Base-by-base conservation (phyloP, 2,329 filamentous ascomycete genomes). In the Neonectria hederae region DNA sequence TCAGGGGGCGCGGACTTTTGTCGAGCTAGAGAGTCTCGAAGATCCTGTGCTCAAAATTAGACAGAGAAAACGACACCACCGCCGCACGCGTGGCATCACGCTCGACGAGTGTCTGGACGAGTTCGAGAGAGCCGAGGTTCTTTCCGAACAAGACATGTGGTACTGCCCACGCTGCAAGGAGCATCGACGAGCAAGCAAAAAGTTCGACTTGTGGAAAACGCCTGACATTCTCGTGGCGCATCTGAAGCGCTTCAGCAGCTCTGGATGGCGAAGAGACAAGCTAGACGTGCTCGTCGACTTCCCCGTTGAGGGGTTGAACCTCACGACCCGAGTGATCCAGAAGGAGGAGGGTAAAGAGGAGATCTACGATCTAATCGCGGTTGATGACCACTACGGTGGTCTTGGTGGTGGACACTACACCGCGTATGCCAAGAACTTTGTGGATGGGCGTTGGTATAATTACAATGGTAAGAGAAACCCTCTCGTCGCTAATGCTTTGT, bases 131-230 rank as follows among this genome's bases (percentile, higher is more conserved):
- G 92, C 94, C 65, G 96, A 99, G 79, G 89, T 97, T 14, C 83
- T 99, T 5, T 97, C 95, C 0, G 93, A 97, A 77, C 92, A 97
- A 75, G 97, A 99, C 76, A 95, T 93, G 65, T 99, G 96, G 96
- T 98, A 97, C 77, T 99, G 96, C 76, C 95, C 93, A 61, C 89
- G 93, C 30, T 99, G 96, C 85, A 98, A 98, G 78, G 93, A 97
- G 73, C 91, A 97, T 74, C 89, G 93, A 17, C 90, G 93, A 65
- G 96, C 96, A 21, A 94, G 91, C 80, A 99, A 99, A 83, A 97
- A 96, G 74, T 93, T 99, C 57, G 94, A 98, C 75, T 87, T 99
- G 19, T 99, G 96, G 96, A 97, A 95, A 75, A 91, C 92, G 2
- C 96, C 96, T 0, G 96, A 99, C 77, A 97, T 98, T 65, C 86